Conservation (phyloP, 352 stramenopile genomes). For the Globisporangium takayamanum region DNA sequence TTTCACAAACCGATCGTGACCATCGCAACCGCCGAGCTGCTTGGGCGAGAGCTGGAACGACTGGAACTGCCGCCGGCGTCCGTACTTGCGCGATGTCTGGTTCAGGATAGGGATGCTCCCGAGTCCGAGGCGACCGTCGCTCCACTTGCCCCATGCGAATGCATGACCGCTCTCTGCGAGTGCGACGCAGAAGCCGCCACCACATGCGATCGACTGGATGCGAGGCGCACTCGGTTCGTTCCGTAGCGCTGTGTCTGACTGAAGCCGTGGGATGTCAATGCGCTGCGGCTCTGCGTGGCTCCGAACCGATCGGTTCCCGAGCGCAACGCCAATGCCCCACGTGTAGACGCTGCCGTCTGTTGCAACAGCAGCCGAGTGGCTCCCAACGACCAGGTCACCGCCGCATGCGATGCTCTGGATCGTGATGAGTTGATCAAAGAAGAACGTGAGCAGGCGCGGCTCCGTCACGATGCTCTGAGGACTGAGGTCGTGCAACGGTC, state of each 20-base stretch:
- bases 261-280: conserved; percentile 18
- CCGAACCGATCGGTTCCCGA: conserved; percentile 33
- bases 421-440: conserved; percentile 39
- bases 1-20: conserved; percentile 19
- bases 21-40: not conserved
- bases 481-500: conserved; percentile 10
- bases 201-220: conserved; percentile 43
- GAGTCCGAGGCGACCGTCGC: conserved; percentile 64
- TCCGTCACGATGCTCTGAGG: conserved; percentile 12
- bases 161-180: conserved; percentile 44
- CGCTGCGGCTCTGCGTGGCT: conserved; percentile 32
- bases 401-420: conserved; percentile 40
- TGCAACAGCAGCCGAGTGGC: conserved; percentile 64
- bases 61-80: conserved; percentile 45
- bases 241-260: not conserved
- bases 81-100: conserved; percentile 27
- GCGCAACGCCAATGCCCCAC: conserved; percentile 60
- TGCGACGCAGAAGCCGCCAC: conserved; percentile 77
- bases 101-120: conserved; percentile 48
- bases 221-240: not conserved
- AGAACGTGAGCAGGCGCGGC: conserved; percentile 42
- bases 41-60: conserved; percentile 44
- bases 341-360: conserved; percentile 56
- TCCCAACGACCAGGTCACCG: conserved; percentile 43
- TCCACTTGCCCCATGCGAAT: conserved; percentile 79